Base-by-base conservation (phyloP, 2,329 filamentous ascomycete species). In the Hypomyces rosellus region DNA sequence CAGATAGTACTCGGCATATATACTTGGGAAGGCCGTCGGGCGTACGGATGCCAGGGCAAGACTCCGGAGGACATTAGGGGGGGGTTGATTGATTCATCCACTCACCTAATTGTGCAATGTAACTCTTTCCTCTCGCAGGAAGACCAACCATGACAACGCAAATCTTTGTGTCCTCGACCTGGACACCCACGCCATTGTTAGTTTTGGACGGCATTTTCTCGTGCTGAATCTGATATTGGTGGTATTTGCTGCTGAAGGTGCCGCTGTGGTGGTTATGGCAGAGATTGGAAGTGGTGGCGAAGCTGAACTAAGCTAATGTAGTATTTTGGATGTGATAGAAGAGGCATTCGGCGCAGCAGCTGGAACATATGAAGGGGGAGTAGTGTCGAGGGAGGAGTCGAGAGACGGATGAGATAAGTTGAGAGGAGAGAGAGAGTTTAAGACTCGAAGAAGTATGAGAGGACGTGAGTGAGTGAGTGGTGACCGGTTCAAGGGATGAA, bases 101-200 rank as follows among this genome's bases (percentile, higher is more conserved):
- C 74, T 63, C 75, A 93, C 91, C 90, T 81, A 96, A 96, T 65
- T 95, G 90, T 59, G 93, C 92, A 67, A 99, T 97, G 69, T 96
- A 83, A 74, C 89, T 96, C 80, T 99, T 99, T 64, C 93, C 93
- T 60, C 93, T 80, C 54, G 93, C 93, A 49, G 93, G 93, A 66
- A 99, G 78, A 59, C 93, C 93, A 54, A 99, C 93, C 93, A 99
- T 97, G 62, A 99, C 90, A 57, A 99, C 91, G 70, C 92, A 97
- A 74, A 99, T 95, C 69, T 88, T 89, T 54, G 89, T 92, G 70
- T 96, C 90, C 76, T 97, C 92, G 62, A 88, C 88, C 88, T 95
- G 86, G 57, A 91, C 80, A 63, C 85, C 86, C 61, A 81, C 73
- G 59, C 86, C 84, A 68, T 84, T 84, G 75, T 76, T 74, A 65